Evolutionary conservation across 2,329 filamentous ascomycete species (phyloP).

Genomic region (Hymenotorrendiella dingleyae): DNA sequence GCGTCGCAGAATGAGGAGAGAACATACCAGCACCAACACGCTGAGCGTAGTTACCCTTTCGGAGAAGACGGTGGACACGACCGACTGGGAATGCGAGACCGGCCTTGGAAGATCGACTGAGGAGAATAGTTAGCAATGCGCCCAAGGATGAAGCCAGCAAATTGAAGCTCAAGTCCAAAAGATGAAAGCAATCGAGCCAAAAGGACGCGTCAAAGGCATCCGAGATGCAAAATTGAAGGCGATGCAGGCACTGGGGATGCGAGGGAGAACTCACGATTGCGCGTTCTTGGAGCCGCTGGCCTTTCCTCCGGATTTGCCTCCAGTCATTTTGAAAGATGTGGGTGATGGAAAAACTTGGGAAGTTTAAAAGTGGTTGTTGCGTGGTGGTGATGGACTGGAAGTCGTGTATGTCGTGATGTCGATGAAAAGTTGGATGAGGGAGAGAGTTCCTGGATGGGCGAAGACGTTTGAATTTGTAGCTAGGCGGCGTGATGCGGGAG

Average conservation of each 20-base stretch:
- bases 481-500: slow-evolving; percentile 8
- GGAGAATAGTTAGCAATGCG: slow-evolving; percentile 36
- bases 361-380: slow-evolving; percentile 4
- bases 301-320: slow-evolving; percentile 99
- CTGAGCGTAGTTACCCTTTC: slow-evolving; percentile 99
- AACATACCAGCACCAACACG: slow-evolving; percentile 87
- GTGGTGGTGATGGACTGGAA: slow-evolving; percentile 1
- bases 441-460: slow-evolving; percentile 6
- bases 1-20: slow-evolving; percentile 4
- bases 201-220: slow-evolving; percentile 35
- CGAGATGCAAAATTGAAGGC: slow-evolving; percentile 5
- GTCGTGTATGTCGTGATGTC: slow-evolving; percentile 12
- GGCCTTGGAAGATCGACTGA: slow-evolving; percentile 95
- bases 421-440: slow-evolving; percentile 20
- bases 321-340: slow-evolving; percentile 85
- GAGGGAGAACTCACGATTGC: slow-evolving; percentile 77
- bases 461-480: slow-evolving; percentile 12
- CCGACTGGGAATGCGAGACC: slow-evolving; percentile 98
- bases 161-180: slow-evolving; percentile 1
- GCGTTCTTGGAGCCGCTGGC: slow-evolving; percentile 98
- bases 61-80: slow-evolving; percentile 97
- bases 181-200: background rate
- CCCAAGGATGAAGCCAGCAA: background rate
- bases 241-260: background rate
- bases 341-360: slow-evolving; percentile 30